These are phyloP conservation scores for Hemileccinum impolitum DNA, from an alignment of 768 basidiomycete genomes.

Conservation along the genomic window DNA sequence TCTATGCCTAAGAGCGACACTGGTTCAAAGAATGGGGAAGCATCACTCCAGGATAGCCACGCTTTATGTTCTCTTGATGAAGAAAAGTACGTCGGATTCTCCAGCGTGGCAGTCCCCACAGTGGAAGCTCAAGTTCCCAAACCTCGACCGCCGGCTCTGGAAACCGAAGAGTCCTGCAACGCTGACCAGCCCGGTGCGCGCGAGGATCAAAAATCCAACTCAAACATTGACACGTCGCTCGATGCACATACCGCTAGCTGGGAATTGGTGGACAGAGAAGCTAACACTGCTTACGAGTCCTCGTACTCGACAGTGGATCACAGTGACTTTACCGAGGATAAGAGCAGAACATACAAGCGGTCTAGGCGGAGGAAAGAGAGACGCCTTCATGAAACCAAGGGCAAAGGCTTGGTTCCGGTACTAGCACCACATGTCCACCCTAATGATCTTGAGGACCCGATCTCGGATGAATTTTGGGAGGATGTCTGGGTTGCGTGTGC, in stretches of 20 bases:
- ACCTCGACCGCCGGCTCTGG: conserved; percentile 35
- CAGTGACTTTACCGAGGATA: conserved; percentile 47
- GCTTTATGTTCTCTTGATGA: conserved; percentile 52
- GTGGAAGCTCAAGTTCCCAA: conserved; percentile 66
- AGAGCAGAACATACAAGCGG: conserved; percentile 45
- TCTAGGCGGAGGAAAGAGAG: conserved; percentile 56
- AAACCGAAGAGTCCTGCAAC: conserved; percentile 26
- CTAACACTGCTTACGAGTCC: conserved; percentile 43
- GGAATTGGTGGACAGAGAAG: conserved; percentile 40
- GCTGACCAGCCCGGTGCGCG: conserved; percentile 26
- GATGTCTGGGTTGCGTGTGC: conserved; percentile 86
- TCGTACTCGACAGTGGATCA: conserved; percentile 44
- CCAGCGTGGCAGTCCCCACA: conserved; percentile 61
- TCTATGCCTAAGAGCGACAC: conserved; percentile 1
- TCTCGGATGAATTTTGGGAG: conserved; percentile 86
- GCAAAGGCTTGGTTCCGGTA: conserved; percentile 58
- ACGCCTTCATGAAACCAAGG: conserved; percentile 51
- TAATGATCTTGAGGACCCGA: conserved; percentile 83
- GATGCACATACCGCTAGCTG: conserved; percentile 41
- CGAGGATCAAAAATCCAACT: conserved; percentile 9
- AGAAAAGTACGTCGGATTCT: conserved; percentile 51
- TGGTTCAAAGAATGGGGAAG: conserved; percentile 23
- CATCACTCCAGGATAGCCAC: conserved; percentile 46
- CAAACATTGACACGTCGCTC: conserved; percentile 1
- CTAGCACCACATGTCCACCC: conserved; percentile 71